Conservation (phyloP, 2,329 filamentous ascomycete genomes). For the Aureobasidium sp. region DNA sequence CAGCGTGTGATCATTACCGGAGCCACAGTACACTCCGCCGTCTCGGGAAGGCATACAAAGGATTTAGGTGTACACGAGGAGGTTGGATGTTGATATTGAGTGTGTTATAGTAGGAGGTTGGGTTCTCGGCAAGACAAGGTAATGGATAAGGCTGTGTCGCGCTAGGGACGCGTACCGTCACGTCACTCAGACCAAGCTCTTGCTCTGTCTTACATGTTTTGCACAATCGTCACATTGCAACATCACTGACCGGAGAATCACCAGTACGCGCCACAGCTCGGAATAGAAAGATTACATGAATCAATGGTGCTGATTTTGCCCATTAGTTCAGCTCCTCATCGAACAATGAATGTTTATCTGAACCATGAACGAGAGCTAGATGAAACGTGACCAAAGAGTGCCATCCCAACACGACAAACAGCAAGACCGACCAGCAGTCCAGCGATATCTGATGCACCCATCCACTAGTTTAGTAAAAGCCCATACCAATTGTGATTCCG, state of each 20-base stretch:
- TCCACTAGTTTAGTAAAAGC: not conserved
- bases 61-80: not conserved
- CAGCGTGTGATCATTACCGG: constrained; percentile 6
- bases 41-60: not conserved
- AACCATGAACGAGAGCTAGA: too few relatives aligned
- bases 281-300: not conserved
- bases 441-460: not conserved
- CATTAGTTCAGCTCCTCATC: too few relatives aligned
- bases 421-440: not conserved
- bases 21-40: not conserved
- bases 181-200: not conserved
- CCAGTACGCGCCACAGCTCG: too few relatives aligned
- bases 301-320: not conserved
- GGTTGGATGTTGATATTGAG: not conserved
- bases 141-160: not conserved
- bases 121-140: not conserved
- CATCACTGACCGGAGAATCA: too few relatives aligned
- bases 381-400: too few relatives aligned
- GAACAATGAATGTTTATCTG: too few relatives aligned
- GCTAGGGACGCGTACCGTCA: not conserved
- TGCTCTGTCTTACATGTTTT: too few relatives aligned
- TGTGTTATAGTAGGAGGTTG: not conserved
- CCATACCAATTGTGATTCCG: not conserved
- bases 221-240: too few relatives aligned
- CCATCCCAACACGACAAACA: not conserved